Percentiles rank a stretch among this genome's conserved stretches.
phyloP scores from a whole-genome alignment of 169 alveolate species.

The Plasmodium gonderi region DNA sequence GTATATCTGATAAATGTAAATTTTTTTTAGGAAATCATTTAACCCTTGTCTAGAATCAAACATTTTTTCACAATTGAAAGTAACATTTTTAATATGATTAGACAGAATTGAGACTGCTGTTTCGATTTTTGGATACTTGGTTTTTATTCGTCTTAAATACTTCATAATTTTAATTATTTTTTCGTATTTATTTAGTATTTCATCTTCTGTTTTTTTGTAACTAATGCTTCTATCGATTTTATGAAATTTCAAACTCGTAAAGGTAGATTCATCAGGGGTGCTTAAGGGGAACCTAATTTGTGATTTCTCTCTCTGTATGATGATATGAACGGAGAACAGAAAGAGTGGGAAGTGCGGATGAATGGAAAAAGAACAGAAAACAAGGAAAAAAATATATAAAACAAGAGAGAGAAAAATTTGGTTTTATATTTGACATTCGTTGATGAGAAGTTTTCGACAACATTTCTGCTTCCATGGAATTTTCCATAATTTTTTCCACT shows the following conservation, averaged over 20 bases:
- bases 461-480: background rate
- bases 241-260: background rate
- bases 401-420: background rate
- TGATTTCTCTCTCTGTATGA: background rate
- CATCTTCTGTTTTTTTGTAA: constrained; percentile 32
- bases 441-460: background rate
- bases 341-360: background rate
- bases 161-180: constrained; percentile 64
- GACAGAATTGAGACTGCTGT: constrained; percentile 56
- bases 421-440: background rate
- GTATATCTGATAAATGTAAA: constrained; percentile 61
- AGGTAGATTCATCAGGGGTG: background rate
- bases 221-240: background rate
- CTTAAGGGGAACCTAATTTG: background rate
- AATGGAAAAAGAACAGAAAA: background rate
- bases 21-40: constrained; percentile 54
- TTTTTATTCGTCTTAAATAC: constrained; percentile 48
- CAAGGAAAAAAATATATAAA: background rate
- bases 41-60: constrained; percentile 33
- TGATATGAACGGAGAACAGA: too few relatives aligned
- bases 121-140: constrained; percentile 53
- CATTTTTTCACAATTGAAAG: constrained; percentile 68
- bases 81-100: constrained; percentile 54
- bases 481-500: background rate
- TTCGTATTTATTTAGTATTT: constrained; percentile 62